These are phyloP conservation scores for Phaeolepiota aurea DNA, from an alignment of 768 basidiomycete species.

Conservation along the genomic window DNA sequence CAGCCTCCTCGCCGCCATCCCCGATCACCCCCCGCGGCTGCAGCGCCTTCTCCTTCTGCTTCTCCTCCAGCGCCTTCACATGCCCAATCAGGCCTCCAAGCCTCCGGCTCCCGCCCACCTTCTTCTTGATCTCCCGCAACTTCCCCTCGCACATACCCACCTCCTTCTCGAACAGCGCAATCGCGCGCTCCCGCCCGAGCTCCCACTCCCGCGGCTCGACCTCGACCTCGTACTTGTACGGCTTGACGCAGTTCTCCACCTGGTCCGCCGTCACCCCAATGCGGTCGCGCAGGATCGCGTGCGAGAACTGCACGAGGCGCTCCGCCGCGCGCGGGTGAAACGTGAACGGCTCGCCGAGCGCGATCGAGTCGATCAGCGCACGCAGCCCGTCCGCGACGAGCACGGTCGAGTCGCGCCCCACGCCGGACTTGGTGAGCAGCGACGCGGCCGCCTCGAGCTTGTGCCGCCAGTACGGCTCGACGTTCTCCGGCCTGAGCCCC, in stretches of 20 bases:
- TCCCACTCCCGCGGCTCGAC: conserved; percentile 94
- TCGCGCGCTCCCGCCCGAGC: conserved; percentile 62
- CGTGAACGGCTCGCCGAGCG: conserved; percentile 82
- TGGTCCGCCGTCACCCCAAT: conserved; percentile 95
- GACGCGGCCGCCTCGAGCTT: conserved; percentile 93
- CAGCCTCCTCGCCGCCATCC: conserved; percentile 22
- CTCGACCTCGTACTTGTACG: conserved; percentile 97
- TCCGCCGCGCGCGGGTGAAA: conserved; percentile 86
- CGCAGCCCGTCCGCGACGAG: conserved; percentile 93
- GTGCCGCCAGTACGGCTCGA: conserved; percentile 92
- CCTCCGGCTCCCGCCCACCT: conserved; percentile 82
- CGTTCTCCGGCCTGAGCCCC: conserved; percentile 60
- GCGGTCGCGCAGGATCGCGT: conserved; percentile 87
- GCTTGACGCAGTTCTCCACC: conserved; percentile 99
- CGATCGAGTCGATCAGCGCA: conserved; percentile 83
- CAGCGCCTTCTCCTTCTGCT: conserved; percentile 55
- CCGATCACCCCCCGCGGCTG: conserved; percentile 30
- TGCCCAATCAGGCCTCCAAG: conserved; percentile 71
- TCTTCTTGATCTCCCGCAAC: conserved; percentile 77
- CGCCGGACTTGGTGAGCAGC: conserved; percentile 89
- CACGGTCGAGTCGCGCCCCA: conserved; percentile 89
- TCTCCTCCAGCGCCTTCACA: conserved; percentile 76
- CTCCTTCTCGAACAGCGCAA: conserved; percentile 82
- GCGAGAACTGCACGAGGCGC: conserved; percentile 85
- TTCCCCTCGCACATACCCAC: conserved; percentile 77